phyloP scores from a whole-genome alignment of 1,284 basidiomycete genomes.

The Leccinum subfulvum region DNA sequence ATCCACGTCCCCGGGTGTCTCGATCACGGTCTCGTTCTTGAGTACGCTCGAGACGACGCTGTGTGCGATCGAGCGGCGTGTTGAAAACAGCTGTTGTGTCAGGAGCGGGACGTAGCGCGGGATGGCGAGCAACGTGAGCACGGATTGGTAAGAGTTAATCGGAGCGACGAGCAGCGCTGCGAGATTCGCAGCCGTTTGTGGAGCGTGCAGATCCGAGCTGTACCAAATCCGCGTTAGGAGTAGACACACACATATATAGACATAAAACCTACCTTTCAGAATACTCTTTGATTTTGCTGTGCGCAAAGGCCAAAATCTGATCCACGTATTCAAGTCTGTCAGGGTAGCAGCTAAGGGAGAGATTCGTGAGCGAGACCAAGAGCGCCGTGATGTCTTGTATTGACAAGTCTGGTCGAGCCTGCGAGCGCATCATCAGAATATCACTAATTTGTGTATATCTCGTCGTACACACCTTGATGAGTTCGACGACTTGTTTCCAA shows the following conservation, averaged over 20 bases:
- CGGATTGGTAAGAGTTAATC: slow-evolving; percentile 91
- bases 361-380: no score
- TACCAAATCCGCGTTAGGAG: neutral
- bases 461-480: slow-evolving; percentile 74
- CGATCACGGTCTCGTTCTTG: slow-evolving; percentile 92
- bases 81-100: slow-evolving; percentile 81
- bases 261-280: slow-evolving; percentile 59
- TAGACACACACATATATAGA: neutral
- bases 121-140: slow-evolving; percentile 89
- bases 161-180: slow-evolving; percentile 86
- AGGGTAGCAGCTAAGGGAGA: slow-evolving; percentile 86
- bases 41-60: slow-evolving; percentile 89
- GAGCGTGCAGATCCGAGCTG: slow-evolving; percentile 84
- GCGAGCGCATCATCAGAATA: no score
- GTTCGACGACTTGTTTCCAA: slow-evolving; percentile 96
- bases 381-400: no score
- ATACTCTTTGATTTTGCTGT: slow-evolving; percentile 82
- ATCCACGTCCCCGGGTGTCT: slow-evolving; percentile 86
- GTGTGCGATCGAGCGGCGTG: slow-evolving; percentile 86
- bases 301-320: slow-evolving; percentile 86
- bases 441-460: slow-evolving; percentile 28
- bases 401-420: no score
- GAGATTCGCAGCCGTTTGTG: slow-evolving; percentile 85
- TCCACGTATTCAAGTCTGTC: slow-evolving; percentile 94
- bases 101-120: slow-evolving; percentile 85